phyloP scores from a whole-genome alignment of 495 filamentous ascomycete species.

The Pyronema domesticum region DNA sequence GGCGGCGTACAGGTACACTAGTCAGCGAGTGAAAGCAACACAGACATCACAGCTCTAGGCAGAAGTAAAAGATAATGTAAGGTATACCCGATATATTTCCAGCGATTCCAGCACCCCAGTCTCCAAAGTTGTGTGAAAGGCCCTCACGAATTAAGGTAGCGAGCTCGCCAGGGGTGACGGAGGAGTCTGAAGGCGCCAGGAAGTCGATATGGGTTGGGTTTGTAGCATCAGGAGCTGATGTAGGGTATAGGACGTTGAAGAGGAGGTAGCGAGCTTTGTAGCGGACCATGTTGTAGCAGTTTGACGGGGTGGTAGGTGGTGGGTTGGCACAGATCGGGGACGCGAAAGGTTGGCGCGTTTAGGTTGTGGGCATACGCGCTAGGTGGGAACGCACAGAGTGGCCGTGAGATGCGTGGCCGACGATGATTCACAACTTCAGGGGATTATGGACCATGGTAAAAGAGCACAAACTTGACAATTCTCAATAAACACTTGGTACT shows the following conservation, averaged over 20 bases:
- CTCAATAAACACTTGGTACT: too few species aligned
- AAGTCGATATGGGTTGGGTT: slow-evolving; percentile 13
- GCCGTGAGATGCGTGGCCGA: too few species aligned
- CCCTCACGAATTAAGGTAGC: slow-evolving; percentile 48
- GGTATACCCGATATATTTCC: slow-evolving; percentile 43
- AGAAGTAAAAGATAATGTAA: not conserved
- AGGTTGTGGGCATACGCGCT: too few species aligned
- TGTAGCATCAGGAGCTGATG: slow-evolving; percentile 7
- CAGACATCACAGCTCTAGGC: not conserved
- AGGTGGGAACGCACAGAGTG: too few species aligned
- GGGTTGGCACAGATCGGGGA: not conserved
- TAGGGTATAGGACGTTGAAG: slow-evolving; percentile 75
- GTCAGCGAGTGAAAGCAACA: not conserved
- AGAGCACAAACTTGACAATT: too few species aligned
- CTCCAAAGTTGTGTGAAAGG: slow-evolving; percentile 63
- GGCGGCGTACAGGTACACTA: slow-evolving; percentile 5
- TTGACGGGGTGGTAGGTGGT: not conserved
- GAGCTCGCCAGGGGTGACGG: slow-evolving; percentile 44
- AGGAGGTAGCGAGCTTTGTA: slow-evolving; percentile 90
- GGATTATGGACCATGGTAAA: too few species aligned
- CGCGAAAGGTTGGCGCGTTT: too few species aligned
- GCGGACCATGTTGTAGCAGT: slow-evolving; percentile 54
- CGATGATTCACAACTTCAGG: too few species aligned
- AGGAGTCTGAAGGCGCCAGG: slow-evolving; percentile 18
- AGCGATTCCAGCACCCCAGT: slow-evolving; percentile 63